These are phyloP conservation scores for Avena sativa DNA, from an alignment of 176 grass and related monocot species.

Conservation along the genomic window DNA sequence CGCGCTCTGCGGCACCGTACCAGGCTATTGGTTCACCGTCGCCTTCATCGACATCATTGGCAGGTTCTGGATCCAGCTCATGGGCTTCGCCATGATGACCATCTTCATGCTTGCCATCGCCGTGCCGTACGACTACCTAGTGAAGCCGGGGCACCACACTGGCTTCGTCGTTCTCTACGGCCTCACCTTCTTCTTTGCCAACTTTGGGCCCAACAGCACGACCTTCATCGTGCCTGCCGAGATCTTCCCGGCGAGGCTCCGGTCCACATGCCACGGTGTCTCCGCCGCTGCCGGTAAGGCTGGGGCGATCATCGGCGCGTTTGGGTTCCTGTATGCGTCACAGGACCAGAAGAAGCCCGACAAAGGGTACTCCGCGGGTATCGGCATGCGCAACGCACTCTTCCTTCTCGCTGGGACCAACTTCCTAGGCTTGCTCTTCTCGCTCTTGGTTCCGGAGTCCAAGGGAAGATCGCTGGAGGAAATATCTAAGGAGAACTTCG, in stretches of 20 bases:
- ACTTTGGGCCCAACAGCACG: constrained; percentile 76
- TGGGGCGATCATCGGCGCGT: constrained; percentile 59
- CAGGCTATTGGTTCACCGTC: constrained; percentile 87
- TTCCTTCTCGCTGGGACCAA: constrained; percentile 65
- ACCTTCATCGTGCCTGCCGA: constrained; percentile 68
- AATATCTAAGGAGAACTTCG: constrained; percentile 16
- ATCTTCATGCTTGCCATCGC: too few relatives aligned
- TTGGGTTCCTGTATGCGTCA: too few relatives aligned
- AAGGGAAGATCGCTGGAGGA: constrained; percentile 59
- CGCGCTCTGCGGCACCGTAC: constrained; percentile 76
- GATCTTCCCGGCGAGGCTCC: constrained; percentile 39
- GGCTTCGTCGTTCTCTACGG: constrained; percentile 78
- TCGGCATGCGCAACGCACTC: constrained; percentile 15
- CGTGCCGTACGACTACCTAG: too few relatives aligned
- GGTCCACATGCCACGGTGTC: constrained; percentile 80
- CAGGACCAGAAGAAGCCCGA: too few relatives aligned
- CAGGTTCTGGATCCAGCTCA: too few relatives aligned
- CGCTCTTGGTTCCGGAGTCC: constrained; percentile 66
- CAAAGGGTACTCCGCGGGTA: constrained; percentile 48
- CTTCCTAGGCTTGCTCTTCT: constrained; percentile 58
- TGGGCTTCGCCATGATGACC: too few relatives aligned
- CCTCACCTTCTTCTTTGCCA: constrained; percentile 79
- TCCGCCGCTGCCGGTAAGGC: constrained; percentile 65
- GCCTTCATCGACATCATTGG: constrained; percentile 46
- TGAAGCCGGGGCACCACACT: not conserved